Conservation (phyloP, 805 yeast genomes). For the Candida tammaniensis region DNA sequence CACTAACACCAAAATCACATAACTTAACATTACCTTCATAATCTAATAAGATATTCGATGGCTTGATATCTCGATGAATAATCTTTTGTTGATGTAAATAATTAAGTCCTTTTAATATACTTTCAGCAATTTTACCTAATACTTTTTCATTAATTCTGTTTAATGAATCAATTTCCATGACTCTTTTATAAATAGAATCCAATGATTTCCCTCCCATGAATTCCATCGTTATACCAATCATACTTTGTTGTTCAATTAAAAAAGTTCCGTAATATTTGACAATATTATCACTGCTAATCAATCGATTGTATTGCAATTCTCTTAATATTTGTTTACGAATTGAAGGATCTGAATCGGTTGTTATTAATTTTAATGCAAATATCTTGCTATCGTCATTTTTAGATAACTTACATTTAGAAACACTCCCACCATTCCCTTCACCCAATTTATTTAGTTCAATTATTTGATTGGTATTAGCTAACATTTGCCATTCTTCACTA, state of each 20-base stretch:
- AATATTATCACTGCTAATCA: constrained; percentile 78
- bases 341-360: constrained; percentile 78
- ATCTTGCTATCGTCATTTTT: constrained; percentile 48
- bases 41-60: constrained; percentile 85
- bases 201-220: constrained; percentile 91
- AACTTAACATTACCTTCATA: constrained; percentile 77
- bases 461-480: constrained; percentile 59
- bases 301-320: constrained; percentile 83
- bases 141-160: constrained; percentile 93
- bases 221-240: constrained; percentile 95
- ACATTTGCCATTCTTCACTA: constrained; percentile 71
- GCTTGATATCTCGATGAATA: constrained; percentile 94
- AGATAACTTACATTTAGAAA: constrained; percentile 65
- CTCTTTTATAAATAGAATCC: constrained; percentile 84
- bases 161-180: constrained; percentile 58
- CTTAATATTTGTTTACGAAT: constrained; percentile 86
- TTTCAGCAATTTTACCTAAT: constrained; percentile 83
- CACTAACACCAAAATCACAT: constrained; percentile 97
- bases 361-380: constrained; percentile 80
- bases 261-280: constrained; percentile 94
- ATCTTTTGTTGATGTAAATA: constrained; percentile 85
- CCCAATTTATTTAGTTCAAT: constrained; percentile 72
- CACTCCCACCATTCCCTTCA: constrained; percentile 94
- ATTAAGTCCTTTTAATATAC: constrained; percentile 79
- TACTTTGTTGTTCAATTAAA: constrained; percentile 67